phyloP scores from a whole-genome alignment of 1,284 basidiomycete genomes.

The Porodaedalea pini region DNA sequence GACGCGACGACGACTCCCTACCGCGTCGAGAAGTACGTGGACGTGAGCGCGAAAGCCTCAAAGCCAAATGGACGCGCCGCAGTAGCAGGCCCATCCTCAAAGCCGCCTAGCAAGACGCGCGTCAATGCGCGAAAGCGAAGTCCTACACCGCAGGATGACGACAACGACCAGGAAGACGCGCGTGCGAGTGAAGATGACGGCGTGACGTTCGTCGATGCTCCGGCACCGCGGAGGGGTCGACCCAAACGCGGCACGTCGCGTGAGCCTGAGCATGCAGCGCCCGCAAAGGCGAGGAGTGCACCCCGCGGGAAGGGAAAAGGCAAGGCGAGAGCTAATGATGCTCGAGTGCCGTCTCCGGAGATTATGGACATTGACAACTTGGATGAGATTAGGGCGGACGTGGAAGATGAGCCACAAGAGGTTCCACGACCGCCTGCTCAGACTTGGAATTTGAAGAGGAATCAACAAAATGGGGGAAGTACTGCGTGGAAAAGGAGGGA shows the following conservation, averaged over 20 bases:
- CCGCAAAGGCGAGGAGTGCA: constrained; percentile 22
- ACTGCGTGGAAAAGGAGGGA: constrained; percentile 10
- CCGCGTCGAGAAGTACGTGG: constrained; percentile 11
- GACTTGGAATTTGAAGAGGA: background rate
- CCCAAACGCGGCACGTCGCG: constrained; percentile 14
- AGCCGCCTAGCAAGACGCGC: constrained; percentile 17
- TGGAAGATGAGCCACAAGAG: constrained; percentile 12
- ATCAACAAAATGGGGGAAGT: background rate
- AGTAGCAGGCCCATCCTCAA: constrained; percentile 24
- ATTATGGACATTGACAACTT: constrained; percentile 12
- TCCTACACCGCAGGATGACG: constrained; percentile 25
- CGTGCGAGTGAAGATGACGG: constrained; percentile 4
- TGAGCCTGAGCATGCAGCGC: constrained; percentile 8
- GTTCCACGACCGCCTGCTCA: background rate
- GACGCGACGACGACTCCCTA: constrained; percentile 13
- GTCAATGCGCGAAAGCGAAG: constrained; percentile 26
- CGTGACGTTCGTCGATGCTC: background rate
- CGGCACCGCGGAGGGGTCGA: background rate
- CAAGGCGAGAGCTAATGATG: constrained; percentile 19
- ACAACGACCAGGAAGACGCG: constrained; percentile 27
- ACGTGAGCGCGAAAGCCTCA: background rate
- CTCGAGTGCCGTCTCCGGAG: constrained; percentile 10
- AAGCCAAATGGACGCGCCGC: constrained; percentile 15
- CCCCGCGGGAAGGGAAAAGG: constrained; percentile 29
- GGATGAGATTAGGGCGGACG: constrained; percentile 10